Evolutionary conservation across 345 rosid genomes (phyloP).

Genomic region (Camelina sativa): DNA sequence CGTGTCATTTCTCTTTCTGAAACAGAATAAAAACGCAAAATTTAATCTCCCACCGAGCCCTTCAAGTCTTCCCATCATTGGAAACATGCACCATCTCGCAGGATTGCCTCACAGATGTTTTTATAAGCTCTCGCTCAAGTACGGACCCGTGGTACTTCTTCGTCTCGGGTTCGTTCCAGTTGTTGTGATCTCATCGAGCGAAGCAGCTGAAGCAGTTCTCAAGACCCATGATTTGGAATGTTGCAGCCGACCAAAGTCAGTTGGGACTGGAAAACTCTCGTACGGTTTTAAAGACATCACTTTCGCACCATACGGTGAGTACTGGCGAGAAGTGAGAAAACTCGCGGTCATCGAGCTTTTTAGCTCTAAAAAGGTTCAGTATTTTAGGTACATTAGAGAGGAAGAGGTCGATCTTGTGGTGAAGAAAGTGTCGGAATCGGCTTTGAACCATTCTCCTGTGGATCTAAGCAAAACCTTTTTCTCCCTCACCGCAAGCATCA

Average conservation of each 20-base stretch:
- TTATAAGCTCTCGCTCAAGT: conserved; percentile 52
- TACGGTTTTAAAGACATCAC: conserved; percentile 51
- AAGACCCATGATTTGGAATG: conserved; percentile 52
- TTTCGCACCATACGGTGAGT: conserved; percentile 47
- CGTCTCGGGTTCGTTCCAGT: conserved; percentile 45
- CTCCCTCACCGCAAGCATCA: conserved; percentile 41
- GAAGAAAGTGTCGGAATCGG: conserved; percentile 33
- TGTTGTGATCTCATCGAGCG: conserved; percentile 53
- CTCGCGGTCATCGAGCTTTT: conserved; percentile 49
- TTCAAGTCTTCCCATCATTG: conserved; percentile 54
- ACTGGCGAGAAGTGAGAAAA: conserved; percentile 56
- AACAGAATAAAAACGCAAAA: neutral
- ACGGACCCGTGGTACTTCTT: conserved; percentile 53
- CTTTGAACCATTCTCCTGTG: conserved; percentile 18
- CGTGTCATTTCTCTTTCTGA: conserved; percentile 3
- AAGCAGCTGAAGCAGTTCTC: conserved; percentile 50
- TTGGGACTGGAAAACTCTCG: conserved; percentile 46
- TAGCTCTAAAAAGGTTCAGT: conserved; percentile 41
- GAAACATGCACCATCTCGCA: conserved; percentile 52
- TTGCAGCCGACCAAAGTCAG: conserved; percentile 51
- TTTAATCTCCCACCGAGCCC: conserved; percentile 56
- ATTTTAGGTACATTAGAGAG: conserved; percentile 48
- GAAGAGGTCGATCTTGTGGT: conserved; percentile 47
- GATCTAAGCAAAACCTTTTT: conserved; percentile 43
- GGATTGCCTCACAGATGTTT: conserved; percentile 43